These are phyloP conservation scores for Sordaria brevicollis DNA, from an alignment of 495 filamentous ascomycete species.

Conservation along the genomic window DNA sequence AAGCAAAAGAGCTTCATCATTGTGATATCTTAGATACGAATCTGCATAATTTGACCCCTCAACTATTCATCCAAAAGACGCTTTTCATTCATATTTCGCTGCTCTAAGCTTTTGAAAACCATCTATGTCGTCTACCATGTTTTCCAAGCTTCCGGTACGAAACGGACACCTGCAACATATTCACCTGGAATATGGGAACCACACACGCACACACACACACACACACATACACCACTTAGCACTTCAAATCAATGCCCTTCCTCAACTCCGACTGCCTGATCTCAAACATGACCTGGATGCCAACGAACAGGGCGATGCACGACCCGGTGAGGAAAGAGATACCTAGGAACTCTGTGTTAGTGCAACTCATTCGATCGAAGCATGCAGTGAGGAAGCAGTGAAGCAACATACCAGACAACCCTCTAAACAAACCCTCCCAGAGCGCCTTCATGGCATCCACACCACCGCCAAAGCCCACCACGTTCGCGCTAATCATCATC, in stretches of 20 bases:
- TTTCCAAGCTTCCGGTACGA: not conserved
- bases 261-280: slow-evolving; percentile 73
- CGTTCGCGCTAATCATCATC: slow-evolving; percentile 93
- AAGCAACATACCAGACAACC: slow-evolving; percentile 49
- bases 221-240: slow-evolving; percentile 32
- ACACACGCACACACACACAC: not conserved
- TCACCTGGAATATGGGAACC: not conserved
- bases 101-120: not conserved
- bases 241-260: slow-evolving; percentile 77
- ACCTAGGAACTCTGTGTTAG: slow-evolving; percentile 31
- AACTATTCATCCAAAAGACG: not conserved
- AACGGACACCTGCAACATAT: not conserved
- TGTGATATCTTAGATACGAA: not conserved
- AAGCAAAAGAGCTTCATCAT: not conserved
- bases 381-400: not conserved
- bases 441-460: slow-evolving; percentile 76
- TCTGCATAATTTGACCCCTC: no score
- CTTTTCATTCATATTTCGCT: not conserved
- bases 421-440: slow-evolving; percentile 59
- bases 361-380: not conserved
- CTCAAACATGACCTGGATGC: slow-evolving; percentile 94
- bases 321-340: slow-evolving; percentile 61
- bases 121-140: not conserved
- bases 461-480: slow-evolving; percentile 91
- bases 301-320: slow-evolving; percentile 67